phyloP scores from a whole-genome alignment of 2,329 filamentous ascomycete genomes.

The Monosporascus sp. region DNA sequence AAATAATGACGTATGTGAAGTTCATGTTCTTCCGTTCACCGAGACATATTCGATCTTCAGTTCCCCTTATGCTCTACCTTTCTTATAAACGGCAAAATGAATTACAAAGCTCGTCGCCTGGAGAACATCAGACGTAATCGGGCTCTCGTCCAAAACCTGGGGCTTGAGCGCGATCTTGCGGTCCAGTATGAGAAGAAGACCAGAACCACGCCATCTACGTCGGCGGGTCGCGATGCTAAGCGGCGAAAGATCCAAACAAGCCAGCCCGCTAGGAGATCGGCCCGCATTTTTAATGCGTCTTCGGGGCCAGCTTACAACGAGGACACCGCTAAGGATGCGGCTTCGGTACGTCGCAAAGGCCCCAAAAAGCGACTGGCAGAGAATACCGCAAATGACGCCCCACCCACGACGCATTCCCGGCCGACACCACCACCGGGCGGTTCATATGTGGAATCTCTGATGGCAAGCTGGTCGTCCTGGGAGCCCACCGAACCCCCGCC shows the following conservation, averaged over 20 bases:
- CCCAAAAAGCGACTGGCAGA: not conserved
- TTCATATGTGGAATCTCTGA: constrained; percentile 14
- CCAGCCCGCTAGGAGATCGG: constrained; percentile 38
- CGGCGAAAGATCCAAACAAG: constrained; percentile 30
- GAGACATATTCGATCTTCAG: not conserved
- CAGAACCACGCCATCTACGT: not conserved
- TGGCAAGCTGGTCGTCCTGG: constrained; percentile 39
- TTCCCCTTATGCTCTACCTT: not conserved
- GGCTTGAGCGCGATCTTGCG: constrained; percentile 31
- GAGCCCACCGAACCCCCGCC: constrained; percentile 32
- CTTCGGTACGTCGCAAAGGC: not conserved
- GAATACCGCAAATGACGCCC: not conserved
- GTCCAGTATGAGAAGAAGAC: constrained; percentile 8
- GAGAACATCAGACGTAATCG: constrained; percentile 46
- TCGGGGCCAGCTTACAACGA: constrained; percentile 32
- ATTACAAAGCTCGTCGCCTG: constrained; percentile 39
- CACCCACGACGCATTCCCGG: not conserved
- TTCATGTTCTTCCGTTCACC: not conserved
- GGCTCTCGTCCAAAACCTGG: constrained; percentile 40
- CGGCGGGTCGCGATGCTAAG: constrained; percentile 23
- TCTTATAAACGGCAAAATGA: constrained; percentile 8
- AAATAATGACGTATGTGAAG: constrained; percentile 3
- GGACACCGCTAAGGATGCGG: constrained; percentile 15
- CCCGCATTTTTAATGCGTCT: constrained; percentile 38
- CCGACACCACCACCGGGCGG: constrained; percentile 1